These are phyloP conservation scores for Trypanosoma scelopori DNA, from an alignment of 208 protist genomes.

Conservation along the genomic window DNA sequence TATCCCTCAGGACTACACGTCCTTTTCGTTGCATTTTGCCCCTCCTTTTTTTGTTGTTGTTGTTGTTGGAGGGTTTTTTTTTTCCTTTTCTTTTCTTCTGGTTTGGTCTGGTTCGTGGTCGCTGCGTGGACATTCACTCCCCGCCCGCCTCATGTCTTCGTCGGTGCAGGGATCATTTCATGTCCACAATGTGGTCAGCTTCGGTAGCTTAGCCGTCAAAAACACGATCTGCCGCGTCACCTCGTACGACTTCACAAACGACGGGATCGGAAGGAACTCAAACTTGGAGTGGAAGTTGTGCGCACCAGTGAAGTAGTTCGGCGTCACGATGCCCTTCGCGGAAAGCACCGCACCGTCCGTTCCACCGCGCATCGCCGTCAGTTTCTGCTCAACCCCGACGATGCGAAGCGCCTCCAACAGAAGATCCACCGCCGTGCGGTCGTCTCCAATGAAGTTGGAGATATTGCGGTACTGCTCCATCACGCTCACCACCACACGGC, in stretches of 20 bases:
- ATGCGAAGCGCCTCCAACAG: constrained; percentile 60
- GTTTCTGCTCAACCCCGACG: constrained; percentile 65
- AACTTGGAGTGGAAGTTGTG: constrained; percentile 89
- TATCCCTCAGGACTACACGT: too few relatives aligned
- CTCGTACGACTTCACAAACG: constrained; percentile 83
- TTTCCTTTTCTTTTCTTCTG: too few relatives aligned
- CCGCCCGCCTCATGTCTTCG: too few relatives aligned
- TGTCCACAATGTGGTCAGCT: neutral
- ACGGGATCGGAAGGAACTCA: constrained; percentile 82
- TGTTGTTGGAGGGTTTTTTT: too few relatives aligned
- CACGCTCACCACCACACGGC: constrained; percentile 55
- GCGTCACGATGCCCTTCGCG: constrained; percentile 61
- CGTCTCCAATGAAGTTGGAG: constrained; percentile 51
- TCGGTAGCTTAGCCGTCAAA: constrained; percentile 41
- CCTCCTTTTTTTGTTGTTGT: too few relatives aligned
- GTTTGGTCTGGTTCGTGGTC: too few relatives aligned
- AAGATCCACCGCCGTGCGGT: constrained; percentile 68
- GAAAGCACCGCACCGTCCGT: constrained; percentile 82
- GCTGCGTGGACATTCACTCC: too few relatives aligned
- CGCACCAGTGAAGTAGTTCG: constrained; percentile 87
- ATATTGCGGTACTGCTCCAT: constrained; percentile 82
- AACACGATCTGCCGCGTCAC: constrained; percentile 73
- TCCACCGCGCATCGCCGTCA: constrained; percentile 82
- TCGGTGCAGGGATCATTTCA: too few relatives aligned
- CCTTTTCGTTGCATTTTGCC: too few relatives aligned